These are phyloP conservation scores for Coemansia sp. DNA, from an alignment of 192 early-diverging fungal species.

Conservation along the genomic window DNA sequence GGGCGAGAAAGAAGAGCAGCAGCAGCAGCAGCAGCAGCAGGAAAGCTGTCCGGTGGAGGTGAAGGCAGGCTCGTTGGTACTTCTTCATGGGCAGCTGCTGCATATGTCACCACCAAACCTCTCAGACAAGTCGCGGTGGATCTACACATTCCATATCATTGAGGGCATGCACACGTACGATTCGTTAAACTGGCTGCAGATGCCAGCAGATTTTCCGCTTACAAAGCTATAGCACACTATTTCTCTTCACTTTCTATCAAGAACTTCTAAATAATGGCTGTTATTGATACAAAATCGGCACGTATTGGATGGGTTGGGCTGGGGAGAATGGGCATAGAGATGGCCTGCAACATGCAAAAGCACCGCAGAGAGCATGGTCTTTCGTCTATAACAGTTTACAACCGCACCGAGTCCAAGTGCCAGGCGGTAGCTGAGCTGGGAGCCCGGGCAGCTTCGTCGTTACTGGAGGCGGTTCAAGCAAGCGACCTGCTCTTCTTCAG, in stretches of 20 bases:
- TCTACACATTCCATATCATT: slow-evolving; percentile 95
- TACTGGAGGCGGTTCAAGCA: slow-evolving; percentile 34
- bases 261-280: background rate
- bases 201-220: slow-evolving; percentile 19
- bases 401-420: slow-evolving; percentile 59
- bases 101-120: slow-evolving; percentile 82
- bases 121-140: slow-evolving; percentile 75
- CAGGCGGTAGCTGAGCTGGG: slow-evolving; percentile 36
- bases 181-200: slow-evolving; percentile 75
- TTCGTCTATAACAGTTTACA: slow-evolving; percentile 56
- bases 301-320: slow-evolving; percentile 63
- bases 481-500: slow-evolving; percentile 63
- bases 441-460: slow-evolving; percentile 33
- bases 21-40: background rate
- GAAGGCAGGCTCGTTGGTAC: slow-evolving; percentile 68
- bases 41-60: slow-evolving; percentile 26
- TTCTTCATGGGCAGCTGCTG: slow-evolving; percentile 84
- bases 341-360: slow-evolving; percentile 62
- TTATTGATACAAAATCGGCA: background rate
- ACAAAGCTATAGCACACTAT: slow-evolving; percentile 21
- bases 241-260: background rate
- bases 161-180: slow-evolving; percentile 73
- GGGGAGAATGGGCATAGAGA: slow-evolving; percentile 61
- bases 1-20: background rate
- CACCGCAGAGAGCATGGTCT: slow-evolving; percentile 40